These are phyloP conservation scores for Angomonas deanei DNA, from an alignment of 208 protist genomes.

Conservation along the genomic window DNA sequence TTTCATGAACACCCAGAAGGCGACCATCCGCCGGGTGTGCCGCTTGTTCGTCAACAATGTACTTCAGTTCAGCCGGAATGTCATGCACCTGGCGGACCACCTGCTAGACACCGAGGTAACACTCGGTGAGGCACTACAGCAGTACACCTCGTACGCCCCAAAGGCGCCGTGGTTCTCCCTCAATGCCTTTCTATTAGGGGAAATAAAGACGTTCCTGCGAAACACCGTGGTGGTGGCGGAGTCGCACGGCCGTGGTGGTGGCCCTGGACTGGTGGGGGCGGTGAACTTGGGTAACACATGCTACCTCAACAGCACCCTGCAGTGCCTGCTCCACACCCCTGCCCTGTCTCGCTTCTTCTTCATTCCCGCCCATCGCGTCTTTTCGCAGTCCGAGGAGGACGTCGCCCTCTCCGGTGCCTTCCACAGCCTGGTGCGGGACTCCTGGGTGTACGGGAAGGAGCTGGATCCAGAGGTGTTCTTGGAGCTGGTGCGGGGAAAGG, in stretches of 20 bases:
- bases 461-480: slow-evolving; percentile 1
- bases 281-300: slow-evolving; percentile 22
- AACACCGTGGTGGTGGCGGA: not conserved
- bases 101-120: not conserved
- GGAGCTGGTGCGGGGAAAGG: not conserved
- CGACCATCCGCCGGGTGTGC: not conserved
- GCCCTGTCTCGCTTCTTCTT: slow-evolving; percentile 12
- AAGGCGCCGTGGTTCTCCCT: slow-evolving; percentile 4
- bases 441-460: not conserved
- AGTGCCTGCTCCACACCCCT: slow-evolving; percentile 17
- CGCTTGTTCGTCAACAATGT: not conserved
- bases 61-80: not conserved
- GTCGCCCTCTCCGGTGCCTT: not conserved
- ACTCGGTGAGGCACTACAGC: not conserved
- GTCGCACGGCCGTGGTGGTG: not conserved
- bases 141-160: slow-evolving; percentile 5
- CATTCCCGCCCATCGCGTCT: not conserved
- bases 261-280: slow-evolving; percentile 8
- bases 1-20: not conserved
- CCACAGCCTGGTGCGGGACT: not conserved
- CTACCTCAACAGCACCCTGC: slow-evolving; percentile 19
- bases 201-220: not conserved
- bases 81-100: not conserved
- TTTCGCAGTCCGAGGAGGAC: not conserved
- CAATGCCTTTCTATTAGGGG: not conserved